phyloP scores from a whole-genome alignment of 2,329 filamentous ascomycete genomes.

The Scorias spongiosa region DNA sequence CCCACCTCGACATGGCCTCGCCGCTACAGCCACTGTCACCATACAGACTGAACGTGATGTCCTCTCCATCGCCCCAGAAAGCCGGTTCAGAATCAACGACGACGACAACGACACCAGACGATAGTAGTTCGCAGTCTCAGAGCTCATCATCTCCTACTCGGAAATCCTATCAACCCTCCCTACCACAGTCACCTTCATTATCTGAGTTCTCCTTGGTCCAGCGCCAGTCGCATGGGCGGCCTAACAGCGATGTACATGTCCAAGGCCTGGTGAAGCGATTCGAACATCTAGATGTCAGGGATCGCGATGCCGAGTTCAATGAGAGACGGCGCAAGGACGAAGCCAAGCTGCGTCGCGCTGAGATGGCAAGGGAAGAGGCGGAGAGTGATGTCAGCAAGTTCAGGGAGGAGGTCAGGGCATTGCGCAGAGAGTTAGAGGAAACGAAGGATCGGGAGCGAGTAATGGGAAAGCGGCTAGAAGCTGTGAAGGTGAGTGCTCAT shows the following conservation, averaged over 20 bases:
- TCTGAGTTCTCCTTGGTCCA: slow-evolving; percentile 16
- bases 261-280: slow-evolving; percentile 53
- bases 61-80: neutral
- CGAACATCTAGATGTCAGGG: slow-evolving; percentile 46
- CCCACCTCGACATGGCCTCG: neutral
- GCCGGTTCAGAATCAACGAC: neutral
- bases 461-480: slow-evolving; percentile 51
- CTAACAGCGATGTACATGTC: slow-evolving; percentile 38
- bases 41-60: neutral
- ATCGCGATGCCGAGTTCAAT: slow-evolving; percentile 24
- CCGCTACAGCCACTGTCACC: neutral
- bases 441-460: slow-evolving; percentile 49
- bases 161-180: neutral
- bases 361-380: slow-evolving; percentile 44
- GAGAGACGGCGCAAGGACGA: slow-evolving; percentile 30
- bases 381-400: slow-evolving; percentile 51
- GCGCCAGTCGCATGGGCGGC: slow-evolving; percentile 27
- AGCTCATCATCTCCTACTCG: neutral
- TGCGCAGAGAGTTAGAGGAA: slow-evolving; percentile 48
- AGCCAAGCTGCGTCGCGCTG: slow-evolving; percentile 27
- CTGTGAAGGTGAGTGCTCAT: slow-evolving; percentile 46
- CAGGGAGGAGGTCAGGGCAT: slow-evolving; percentile 42
- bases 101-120: neutral
- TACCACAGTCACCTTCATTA: slow-evolving; percentile 17
- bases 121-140: neutral